Percentiles rank a stretch among this genome's conserved stretches.
These are phyloP conservation scores for Casaregolazyma lundiana DNA, from an alignment of 1,139 yeast genomes.

Conservation along the genomic window DNA sequence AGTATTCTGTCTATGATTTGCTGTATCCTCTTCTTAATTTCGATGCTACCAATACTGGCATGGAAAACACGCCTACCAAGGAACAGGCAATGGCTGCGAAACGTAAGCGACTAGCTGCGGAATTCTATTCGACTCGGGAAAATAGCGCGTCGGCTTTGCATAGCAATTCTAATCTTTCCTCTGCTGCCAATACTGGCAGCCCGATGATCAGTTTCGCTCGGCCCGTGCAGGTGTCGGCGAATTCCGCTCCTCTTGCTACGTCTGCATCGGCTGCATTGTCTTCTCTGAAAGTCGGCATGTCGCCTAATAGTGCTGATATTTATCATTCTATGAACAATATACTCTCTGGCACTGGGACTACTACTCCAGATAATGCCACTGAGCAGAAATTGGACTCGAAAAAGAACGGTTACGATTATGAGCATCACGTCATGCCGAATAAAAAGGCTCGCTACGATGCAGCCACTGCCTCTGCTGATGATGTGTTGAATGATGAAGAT, in stretches of 20 bases:
- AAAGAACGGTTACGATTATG: slow-evolving; percentile 2
- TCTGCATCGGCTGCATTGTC: slow-evolving; percentile 22
- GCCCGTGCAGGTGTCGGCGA: slow-evolving; percentile 20
- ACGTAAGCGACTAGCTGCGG: slow-evolving; percentile 26
- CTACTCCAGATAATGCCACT: slow-evolving; percentile 1
- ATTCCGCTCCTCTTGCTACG: slow-evolving; percentile 18
- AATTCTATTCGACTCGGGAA: slow-evolving; percentile 6
- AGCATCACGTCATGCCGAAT: background rate
- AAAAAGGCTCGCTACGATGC: slow-evolving; percentile 2
- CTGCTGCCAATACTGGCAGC: slow-evolving; percentile 1
- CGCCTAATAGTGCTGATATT: slow-evolving; percentile 7
- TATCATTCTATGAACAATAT: slow-evolving; percentile 3
- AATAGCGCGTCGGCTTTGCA: background rate
- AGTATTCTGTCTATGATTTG: slow-evolving; percentile 59
- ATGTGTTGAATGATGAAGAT: slow-evolving; percentile 20
- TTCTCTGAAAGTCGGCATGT: slow-evolving; percentile 12
- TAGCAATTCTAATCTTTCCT: background rate
- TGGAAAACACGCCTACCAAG: slow-evolving; percentile 58
- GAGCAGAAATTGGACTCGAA: slow-evolving; percentile 8
- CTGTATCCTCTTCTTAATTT: slow-evolving; percentile 59
- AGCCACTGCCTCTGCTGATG: slow-evolving; percentile 11
- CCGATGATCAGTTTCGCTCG: slow-evolving; percentile 16
- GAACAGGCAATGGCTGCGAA: slow-evolving; percentile 42
- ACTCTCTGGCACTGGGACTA: background rate
- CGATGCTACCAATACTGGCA: slow-evolving; percentile 50